A percentile compares a stretch with the other conserved stretches of the same genome.
Conservation (phyloP, 345 rosid species). For the Rhodamnia rubescens region DNA sequence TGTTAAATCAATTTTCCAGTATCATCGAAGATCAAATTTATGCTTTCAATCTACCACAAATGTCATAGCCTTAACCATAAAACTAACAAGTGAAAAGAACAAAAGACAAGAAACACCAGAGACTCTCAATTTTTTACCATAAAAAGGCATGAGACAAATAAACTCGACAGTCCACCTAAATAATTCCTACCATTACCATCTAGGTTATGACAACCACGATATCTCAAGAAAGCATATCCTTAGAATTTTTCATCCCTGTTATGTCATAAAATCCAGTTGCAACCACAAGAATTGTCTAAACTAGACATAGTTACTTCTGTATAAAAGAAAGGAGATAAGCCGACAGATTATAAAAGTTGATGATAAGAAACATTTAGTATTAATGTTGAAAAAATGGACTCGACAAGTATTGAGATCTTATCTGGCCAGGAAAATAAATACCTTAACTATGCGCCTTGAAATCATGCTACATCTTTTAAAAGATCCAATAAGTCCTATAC, state of each 20-base stretch:
- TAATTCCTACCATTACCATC: neutral
- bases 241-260: neutral
- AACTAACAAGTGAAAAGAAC: neutral
- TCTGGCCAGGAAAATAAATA: neutral
- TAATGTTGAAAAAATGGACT: neutral
- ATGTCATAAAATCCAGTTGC: neutral
- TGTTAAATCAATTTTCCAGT: neutral
- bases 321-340: neutral
- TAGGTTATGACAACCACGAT: neutral
- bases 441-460: neutral
- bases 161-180: neutral
- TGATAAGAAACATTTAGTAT: neutral
- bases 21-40: neutral
- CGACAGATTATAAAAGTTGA: neutral
- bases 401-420: neutral
- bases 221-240: neutral
- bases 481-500: neutral
- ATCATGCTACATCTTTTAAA: neutral
- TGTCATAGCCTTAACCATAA: neutral
- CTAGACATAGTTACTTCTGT: neutral
- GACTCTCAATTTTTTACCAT: neutral
- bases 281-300: neutral
- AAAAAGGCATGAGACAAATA: neutral
- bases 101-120: neutral
- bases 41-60: neutral